These are phyloP conservation scores for Cladosporium sp. DNA, from an alignment of 2,329 filamentous ascomycete species.

Conservation along the genomic window DNA sequence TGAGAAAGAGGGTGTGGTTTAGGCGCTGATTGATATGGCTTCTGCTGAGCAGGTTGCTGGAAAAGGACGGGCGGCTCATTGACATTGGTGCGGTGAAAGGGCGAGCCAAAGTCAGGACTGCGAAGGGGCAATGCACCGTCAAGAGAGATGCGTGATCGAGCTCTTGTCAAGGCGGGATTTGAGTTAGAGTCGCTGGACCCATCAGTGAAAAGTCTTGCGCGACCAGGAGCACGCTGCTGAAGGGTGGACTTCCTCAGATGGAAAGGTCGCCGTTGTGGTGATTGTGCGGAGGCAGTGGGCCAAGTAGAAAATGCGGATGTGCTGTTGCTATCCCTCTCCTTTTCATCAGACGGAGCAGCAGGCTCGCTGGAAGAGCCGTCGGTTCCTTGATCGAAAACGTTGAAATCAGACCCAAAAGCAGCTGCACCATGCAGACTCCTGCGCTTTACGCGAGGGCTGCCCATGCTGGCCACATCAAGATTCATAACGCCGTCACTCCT, in stretches of 20 bases:
- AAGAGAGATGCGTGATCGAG: constrained; percentile 66
- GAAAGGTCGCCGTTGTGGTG: constrained; percentile 31
- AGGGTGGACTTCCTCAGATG: constrained; percentile 75
- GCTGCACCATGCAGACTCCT: constrained; percentile 77
- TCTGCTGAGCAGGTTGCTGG: constrained; percentile 27
- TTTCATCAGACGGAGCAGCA: constrained; percentile 23
- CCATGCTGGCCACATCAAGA: constrained; percentile 70
- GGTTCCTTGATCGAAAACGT: constrained; percentile 65
- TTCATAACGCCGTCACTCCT: constrained; percentile 88
- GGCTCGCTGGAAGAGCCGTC: constrained; percentile 26
- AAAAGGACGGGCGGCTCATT: constrained; percentile 54
- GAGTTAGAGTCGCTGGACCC: constrained; percentile 15
- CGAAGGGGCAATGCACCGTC: constrained; percentile 70
- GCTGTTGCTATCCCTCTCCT: constrained; percentile 24
- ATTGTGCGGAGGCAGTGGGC: constrained; percentile 14
- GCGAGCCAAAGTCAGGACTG: constrained; percentile 64
- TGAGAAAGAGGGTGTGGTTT: constrained; percentile 78
- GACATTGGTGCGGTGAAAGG: constrained; percentile 52
- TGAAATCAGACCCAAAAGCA: constrained; percentile 61
- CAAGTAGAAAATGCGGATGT: constrained; percentile 30
- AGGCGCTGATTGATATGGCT: constrained; percentile 33
- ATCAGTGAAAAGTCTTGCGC: constrained; percentile 37
- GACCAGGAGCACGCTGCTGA: constrained; percentile 64
- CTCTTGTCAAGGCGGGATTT: constrained; percentile 27
- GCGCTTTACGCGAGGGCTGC: constrained; percentile 75